Evolutionary conservation across 768 basidiomycete species (phyloP).

Genomic region (Mycena metata): DNA sequence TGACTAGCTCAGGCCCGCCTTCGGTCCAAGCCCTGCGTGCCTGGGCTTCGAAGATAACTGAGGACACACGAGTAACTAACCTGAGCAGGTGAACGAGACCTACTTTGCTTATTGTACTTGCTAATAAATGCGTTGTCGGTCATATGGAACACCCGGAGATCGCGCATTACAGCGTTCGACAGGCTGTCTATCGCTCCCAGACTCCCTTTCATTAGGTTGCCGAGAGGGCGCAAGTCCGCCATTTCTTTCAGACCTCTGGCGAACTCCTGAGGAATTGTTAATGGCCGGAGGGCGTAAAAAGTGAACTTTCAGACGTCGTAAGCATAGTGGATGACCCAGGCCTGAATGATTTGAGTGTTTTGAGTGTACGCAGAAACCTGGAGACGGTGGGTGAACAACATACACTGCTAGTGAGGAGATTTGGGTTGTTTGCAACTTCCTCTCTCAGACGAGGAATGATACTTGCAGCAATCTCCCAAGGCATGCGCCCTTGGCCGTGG

Average conservation of each 20-base stretch:
- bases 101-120: conserved; percentile 37
- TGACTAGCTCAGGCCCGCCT: conserved; percentile 28
- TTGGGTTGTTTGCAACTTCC: conserved; percentile 18
- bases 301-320: conserved; percentile 28
- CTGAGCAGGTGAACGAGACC: background rate
- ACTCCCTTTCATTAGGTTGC: too few relatives aligned
- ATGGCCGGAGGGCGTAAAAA: background rate
- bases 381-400: background rate
- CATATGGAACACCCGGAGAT: conserved; percentile 38
- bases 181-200: conserved; percentile 22
- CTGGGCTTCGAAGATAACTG: conserved; percentile 27
- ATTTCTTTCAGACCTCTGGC: conserved; percentile 29
- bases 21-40: conserved; percentile 6
- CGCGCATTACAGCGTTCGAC: conserved; percentile 38
- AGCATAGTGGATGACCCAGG: conserved; percentile 39
- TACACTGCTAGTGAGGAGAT: conserved; percentile 24
- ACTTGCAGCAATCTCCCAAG: conserved; percentile 38
- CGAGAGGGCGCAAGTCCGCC: background rate
- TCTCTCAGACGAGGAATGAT: conserved; percentile 25
- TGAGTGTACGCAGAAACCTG: background rate
- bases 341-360: conserved; percentile 27
- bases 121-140: conserved; percentile 19
- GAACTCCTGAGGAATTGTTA: conserved; percentile 19
- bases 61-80: background rate
- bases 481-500: conserved; percentile 22